A percentile compares a stretch with the other conserved stretches of the same genome.
phyloP scores from a whole-genome alignment of 2,329 filamentous ascomycete species.

The Cytospora piceicola region DNA sequence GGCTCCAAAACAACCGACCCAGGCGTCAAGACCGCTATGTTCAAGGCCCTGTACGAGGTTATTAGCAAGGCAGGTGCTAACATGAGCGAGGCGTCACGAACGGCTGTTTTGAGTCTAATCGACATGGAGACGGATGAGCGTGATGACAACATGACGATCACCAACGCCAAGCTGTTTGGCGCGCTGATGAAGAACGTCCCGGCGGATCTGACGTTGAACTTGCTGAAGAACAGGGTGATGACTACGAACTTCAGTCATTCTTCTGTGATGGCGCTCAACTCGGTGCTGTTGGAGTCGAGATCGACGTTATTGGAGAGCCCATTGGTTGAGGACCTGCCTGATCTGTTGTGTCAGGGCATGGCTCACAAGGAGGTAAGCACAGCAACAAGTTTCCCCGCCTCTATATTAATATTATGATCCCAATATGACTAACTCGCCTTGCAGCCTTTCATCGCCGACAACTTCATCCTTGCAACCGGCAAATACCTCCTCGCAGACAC shows the following conservation, averaged over 20 bases:
- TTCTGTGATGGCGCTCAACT: slow-evolving; percentile 85
- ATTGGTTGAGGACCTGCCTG: slow-evolving; percentile 73
- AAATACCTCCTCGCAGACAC: slow-evolving; percentile 81
- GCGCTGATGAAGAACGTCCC: slow-evolving; percentile 87
- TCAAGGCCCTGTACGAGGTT: slow-evolving; percentile 95
- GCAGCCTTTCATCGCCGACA: slow-evolving; percentile 83
- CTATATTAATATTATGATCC: background rate
- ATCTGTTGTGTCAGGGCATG: slow-evolving; percentile 81
- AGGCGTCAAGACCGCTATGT: slow-evolving; percentile 92
- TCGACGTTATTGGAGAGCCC: slow-evolving; percentile 66
- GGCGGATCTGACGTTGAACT: slow-evolving; percentile 63
- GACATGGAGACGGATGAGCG: slow-evolving; percentile 79
- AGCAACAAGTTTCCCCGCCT: background rate
- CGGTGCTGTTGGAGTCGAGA: slow-evolving; percentile 81
- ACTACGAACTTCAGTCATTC: slow-evolving; percentile 74
- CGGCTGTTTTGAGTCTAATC: slow-evolving; percentile 85
- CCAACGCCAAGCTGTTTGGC: slow-evolving; percentile 86
- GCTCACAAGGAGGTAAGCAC: slow-evolving; percentile 71
- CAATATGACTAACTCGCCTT: slow-evolving; percentile 19
- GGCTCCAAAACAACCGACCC: slow-evolving; percentile 87
- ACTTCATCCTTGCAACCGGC: slow-evolving; percentile 84
- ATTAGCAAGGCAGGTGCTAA: slow-evolving; percentile 91
- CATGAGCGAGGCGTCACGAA: slow-evolving; percentile 90
- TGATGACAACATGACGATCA: slow-evolving; percentile 80
- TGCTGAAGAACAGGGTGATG: slow-evolving; percentile 75